phyloP scores from a whole-genome alignment of 2,329 filamentous ascomycete genomes.

The Epichloe hybrida region DNA sequence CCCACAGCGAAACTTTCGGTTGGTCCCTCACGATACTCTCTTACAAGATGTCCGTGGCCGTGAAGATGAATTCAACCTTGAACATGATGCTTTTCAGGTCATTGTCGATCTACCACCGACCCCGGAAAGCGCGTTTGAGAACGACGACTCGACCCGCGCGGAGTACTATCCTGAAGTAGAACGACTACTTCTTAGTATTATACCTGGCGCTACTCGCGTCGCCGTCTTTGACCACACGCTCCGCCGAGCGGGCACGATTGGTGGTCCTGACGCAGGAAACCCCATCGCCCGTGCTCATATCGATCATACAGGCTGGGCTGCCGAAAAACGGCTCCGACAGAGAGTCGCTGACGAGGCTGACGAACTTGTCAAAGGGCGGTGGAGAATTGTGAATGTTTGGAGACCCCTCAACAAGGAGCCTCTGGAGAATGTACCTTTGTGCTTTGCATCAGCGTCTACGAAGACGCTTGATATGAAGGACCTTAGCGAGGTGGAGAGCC shows the following conservation, averaged over 20 bases:
- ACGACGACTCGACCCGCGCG: constrained; percentile 53
- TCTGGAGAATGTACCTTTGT: constrained; percentile 53
- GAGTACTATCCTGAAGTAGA: constrained; percentile 81
- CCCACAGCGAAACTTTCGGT: neutral
- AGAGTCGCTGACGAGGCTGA: constrained; percentile 59
- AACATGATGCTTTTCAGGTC: constrained; percentile 55
- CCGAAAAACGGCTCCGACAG: constrained; percentile 50
- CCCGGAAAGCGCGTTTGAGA: constrained; percentile 39
- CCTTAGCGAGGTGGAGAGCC: constrained; percentile 58
- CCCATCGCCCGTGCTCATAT: constrained; percentile 69
- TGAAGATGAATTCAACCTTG: neutral
- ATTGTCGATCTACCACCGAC: constrained; percentile 44
- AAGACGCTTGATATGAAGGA: constrained; percentile 47
- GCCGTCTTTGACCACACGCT: constrained; percentile 83
- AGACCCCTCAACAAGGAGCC: constrained; percentile 46
- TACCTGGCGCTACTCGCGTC: constrained; percentile 53
- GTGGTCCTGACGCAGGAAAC: constrained; percentile 32
- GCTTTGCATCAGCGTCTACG: constrained; percentile 46
- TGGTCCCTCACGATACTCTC: neutral
- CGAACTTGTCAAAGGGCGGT: constrained; percentile 49
- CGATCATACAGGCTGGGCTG: constrained; percentile 61
- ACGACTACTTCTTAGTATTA: constrained; percentile 48
- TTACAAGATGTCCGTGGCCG: neutral
- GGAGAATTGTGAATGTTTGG: constrained; percentile 84
- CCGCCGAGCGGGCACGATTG: constrained; percentile 47